Conservation (phyloP, 345 rosid species). For the Lepidium sativum region DNA sequence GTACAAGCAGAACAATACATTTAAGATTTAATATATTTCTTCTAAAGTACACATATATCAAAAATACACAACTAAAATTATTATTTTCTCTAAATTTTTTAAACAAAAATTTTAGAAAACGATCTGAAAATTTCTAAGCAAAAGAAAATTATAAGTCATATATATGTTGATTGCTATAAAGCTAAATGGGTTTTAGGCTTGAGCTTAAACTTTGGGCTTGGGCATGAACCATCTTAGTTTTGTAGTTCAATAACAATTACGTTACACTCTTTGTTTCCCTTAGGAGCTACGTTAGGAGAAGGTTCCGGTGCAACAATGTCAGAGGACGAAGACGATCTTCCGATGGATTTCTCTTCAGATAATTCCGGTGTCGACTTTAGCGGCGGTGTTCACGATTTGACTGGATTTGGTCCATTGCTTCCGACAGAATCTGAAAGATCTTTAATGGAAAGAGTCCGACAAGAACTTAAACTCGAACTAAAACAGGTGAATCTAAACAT, state of each 20-base stretch:
- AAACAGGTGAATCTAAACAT: constrained; percentile 51
- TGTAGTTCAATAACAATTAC: background rate
- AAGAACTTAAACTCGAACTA: constrained; percentile 85
- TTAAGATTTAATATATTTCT: too few relatives aligned
- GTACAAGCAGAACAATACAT: too few relatives aligned
- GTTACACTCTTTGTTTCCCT: background rate
- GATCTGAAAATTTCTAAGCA: too few relatives aligned
- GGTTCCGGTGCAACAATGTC: constrained; percentile 96
- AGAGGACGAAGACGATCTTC: constrained; percentile 90
- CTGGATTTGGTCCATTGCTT: constrained; percentile 87
- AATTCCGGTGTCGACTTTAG: constrained; percentile 44
- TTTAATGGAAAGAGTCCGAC: constrained; percentile 99
- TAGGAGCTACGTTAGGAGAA: constrained; percentile 75
- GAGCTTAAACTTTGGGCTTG: background rate
- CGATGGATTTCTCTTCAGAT: constrained; percentile 70
- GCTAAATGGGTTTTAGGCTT: background rate
- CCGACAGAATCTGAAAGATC: constrained; percentile 97
- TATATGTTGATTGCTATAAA: background rate
- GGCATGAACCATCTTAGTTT: background rate
- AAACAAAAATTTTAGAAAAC: background rate
- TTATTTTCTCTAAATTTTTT: background rate
- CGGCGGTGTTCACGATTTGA: constrained; percentile 43
- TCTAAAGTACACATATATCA: background rate
- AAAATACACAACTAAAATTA: background rate
- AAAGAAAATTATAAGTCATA: background rate